Percentiles rank a stretch among this genome's conserved stretches.
phyloP scores from a whole-genome alignment of 1,284 basidiomycete genomes.

The Meira nashicola region DNA sequence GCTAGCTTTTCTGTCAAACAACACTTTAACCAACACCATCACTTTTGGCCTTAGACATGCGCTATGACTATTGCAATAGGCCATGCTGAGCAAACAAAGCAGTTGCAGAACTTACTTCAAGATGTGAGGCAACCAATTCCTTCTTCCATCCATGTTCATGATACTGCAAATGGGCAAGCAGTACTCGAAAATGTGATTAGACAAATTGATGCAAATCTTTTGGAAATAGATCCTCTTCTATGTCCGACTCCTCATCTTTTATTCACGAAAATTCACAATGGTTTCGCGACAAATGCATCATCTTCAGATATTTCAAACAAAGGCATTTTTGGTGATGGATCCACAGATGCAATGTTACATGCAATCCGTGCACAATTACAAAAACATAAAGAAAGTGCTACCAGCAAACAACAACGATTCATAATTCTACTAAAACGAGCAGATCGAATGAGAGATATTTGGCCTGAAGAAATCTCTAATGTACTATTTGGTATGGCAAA shows the following conservation, averaged over 20 bases:
- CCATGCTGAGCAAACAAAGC: no score
- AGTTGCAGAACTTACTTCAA: no score
- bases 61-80: no score
- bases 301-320: neutral
- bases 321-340: slow-evolving; percentile 26
- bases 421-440: slow-evolving; percentile 36
- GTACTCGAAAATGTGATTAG: neutral
- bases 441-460: slow-evolving; percentile 40
- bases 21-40: no score
- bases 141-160: neutral
- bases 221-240: slow-evolving; percentile 5
- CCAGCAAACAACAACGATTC: neutral
- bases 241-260: neutral
- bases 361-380: neutral
- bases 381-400: neutral
- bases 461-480: slow-evolving; percentile 44
- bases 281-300: neutral
- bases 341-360: slow-evolving; percentile 2
- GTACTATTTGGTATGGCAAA: slow-evolving; percentile 30
- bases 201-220: neutral
- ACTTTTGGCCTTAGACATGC: no score
- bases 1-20: no score
- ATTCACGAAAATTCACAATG: neutral
- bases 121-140: neutral
- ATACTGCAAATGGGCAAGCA: neutral